Percentiles rank a stretch among this genome's conserved stretches.
These are phyloP conservation scores for Candida sanyiensis DNA, from an alignment of 805 yeast species.

Conservation along the genomic window DNA sequence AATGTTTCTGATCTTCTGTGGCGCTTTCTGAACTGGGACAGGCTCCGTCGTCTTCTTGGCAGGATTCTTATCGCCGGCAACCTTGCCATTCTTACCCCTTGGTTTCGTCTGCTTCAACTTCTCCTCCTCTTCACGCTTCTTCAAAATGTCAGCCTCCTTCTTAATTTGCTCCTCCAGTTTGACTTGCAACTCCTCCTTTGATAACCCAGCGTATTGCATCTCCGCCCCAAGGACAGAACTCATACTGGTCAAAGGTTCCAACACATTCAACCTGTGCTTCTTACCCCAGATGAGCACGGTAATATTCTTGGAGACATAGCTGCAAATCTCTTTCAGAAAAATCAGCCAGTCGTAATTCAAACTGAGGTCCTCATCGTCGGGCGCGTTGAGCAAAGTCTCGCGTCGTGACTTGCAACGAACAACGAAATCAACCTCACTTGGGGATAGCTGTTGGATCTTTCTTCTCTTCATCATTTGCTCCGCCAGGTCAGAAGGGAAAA, in stretches of 20 bases:
- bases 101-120: neutral
- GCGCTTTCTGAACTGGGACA: conserved; percentile 7
- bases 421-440: conserved; percentile 76
- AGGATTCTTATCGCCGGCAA: neutral
- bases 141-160: conserved; percentile 13
- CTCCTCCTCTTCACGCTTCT: conserved; percentile 14
- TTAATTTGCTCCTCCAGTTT: conserved; percentile 15
- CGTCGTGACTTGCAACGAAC: conserved; percentile 68
- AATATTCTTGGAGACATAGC: conserved; percentile 70
- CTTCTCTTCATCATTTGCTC: conserved; percentile 34
- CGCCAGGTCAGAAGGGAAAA: conserved; percentile 65
- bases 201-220: conserved; percentile 10
- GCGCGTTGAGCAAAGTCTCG: conserved; percentile 46
- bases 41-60: neutral
- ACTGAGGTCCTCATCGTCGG: conserved; percentile 47
- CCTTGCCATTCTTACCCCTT: neutral
- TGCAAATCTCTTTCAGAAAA: conserved; percentile 73
- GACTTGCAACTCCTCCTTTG: conserved; percentile 20
- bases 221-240: conserved; percentile 1
- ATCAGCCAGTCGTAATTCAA: conserved; percentile 82
- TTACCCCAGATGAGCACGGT: conserved; percentile 70
- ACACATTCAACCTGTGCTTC: conserved; percentile 30
- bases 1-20: conserved; percentile 24
- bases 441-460: conserved; percentile 40
- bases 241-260: conserved; percentile 12